Evolutionary conservation across 1,284 basidiomycete species (phyloP), one percentile per base, ranked within the genome.

Genomic region (Cystobasidium sp.): DNA sequence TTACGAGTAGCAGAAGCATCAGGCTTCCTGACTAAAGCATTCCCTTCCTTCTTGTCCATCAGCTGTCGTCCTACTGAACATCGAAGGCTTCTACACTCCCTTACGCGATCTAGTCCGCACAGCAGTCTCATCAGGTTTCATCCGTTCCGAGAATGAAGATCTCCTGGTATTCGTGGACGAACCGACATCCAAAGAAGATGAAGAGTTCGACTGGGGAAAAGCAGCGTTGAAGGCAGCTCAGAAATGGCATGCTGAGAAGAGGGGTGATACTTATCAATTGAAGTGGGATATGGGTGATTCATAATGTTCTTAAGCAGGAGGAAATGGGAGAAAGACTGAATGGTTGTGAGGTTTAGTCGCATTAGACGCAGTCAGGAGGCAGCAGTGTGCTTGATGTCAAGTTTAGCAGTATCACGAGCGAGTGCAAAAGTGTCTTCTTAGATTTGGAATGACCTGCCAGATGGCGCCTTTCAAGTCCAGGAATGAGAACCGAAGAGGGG

Each of bases 21-120:
- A 10, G n/a, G 16, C 14, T 7, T 14, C 55, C n/a, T 53, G 52
- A 37, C 55, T 58, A 37, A 39, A 12, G 3, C 53, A 56, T 24
- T 12, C 8, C 53, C 3, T 7, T 47, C 41, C 44, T 18, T 9
- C n/a, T 3, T 37, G 4, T n/a, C 9, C 1, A 20, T 8, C 51
- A 66, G 64, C 73, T 22, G 73, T 75, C 56, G 68, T 75, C 46
- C 61, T 75, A 8, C 51, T 75, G 24, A 75, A 75, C 49, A 69
- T 75, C 39, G 49, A 44, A 16, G 47, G 52, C 37, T 75, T 75
- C 68, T 75, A 56, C 37, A 44, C 70, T 14, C 63, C 70, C n/a
- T 20, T 73, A 12, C 70, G 70, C 43, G 41, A 52, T 41, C 47
- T 73, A 61, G 63, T 73, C 18, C 62, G 63, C 24, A 66, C 41